Evolutionary conservation across 352 stramenopile genomes (phyloP).

Genomic region (Globisporangium lucens): DNA sequence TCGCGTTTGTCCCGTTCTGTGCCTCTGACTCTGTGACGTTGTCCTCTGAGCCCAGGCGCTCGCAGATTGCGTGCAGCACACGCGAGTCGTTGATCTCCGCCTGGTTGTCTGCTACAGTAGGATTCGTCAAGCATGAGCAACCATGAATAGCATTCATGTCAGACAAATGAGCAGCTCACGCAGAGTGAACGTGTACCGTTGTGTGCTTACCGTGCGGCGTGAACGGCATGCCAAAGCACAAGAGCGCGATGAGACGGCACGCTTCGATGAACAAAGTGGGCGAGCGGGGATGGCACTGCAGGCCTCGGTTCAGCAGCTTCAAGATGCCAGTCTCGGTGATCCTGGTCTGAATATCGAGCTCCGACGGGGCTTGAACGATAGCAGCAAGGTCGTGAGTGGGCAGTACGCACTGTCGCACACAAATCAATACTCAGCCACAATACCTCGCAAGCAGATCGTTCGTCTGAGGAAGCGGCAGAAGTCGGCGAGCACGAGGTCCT

Average conservation of each 20-base stretch:
- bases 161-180: background rate
- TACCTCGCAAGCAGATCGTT: slow-evolving; percentile 50
- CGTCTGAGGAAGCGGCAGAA: slow-evolving; percentile 45
- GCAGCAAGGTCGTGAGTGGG: background rate
- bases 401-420: background rate
- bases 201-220: slow-evolving; percentile 35
- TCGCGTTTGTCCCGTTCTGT: slow-evolving; percentile 23
- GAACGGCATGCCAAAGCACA: slow-evolving; percentile 53
- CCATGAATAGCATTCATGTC: background rate
- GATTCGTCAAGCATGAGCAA: background rate
- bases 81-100: slow-evolving; percentile 33
- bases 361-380: slow-evolving; percentile 30
- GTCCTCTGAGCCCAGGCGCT: slow-evolving; percentile 11
- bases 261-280: slow-evolving; percentile 31
- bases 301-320: slow-evolving; percentile 25
- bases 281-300: slow-evolving; percentile 25
- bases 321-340: slow-evolving; percentile 44
- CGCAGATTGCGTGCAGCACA: slow-evolving; percentile 29
- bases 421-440: background rate
- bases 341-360: slow-evolving; percentile 57
- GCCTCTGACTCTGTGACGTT: slow-evolving; percentile 23
- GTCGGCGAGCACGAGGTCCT: slow-evolving; percentile 36
- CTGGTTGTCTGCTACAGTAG: slow-evolving; percentile 49
- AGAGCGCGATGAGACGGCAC: slow-evolving; percentile 33
- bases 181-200: background rate